A percentile compares a stretch with the other conserved stretches of the same genome.
phyloP scores from a whole-genome alignment of 108 stramenopile genomes.

The Discostella stelligeroides region DNA sequence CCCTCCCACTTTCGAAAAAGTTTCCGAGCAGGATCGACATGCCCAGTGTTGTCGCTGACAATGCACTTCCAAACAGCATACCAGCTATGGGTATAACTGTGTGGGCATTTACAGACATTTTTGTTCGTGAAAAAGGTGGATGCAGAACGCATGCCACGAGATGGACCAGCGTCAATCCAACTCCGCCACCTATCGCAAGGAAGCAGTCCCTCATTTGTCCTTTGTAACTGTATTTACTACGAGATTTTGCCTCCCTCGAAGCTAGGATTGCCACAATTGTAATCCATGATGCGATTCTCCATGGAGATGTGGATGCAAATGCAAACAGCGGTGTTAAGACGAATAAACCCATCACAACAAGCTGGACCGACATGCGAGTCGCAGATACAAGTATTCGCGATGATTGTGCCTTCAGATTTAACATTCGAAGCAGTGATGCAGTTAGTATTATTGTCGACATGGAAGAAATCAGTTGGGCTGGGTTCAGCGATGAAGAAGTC shows the following conservation, averaged over 20 bases:
- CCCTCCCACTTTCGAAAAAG: constrained; percentile 32
- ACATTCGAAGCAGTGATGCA: constrained; percentile 11
- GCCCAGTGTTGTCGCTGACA: constrained; percentile 33
- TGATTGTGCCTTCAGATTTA: constrained; percentile 22
- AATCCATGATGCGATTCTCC: constrained; percentile 20
- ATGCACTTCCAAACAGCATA: constrained; percentile 52
- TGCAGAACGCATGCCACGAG: constrained; percentile 23
- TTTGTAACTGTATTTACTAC: constrained; percentile 23
- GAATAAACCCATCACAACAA: constrained; percentile 15
- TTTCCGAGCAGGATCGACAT: constrained; percentile 32
- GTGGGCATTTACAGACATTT: constrained; percentile 21
- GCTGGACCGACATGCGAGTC: constrained; percentile 25
- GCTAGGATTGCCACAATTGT: constrained; percentile 18
- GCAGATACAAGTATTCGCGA: constrained; percentile 12
- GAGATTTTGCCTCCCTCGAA: constrained; percentile 27
- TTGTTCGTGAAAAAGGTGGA: constrained; percentile 11
- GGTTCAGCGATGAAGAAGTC: constrained; percentile 12
- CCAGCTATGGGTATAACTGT: constrained; percentile 57
- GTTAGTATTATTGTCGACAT: constrained; percentile 25
- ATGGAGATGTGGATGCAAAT: constrained; percentile 15
- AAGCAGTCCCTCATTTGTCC: constrained; percentile 25
- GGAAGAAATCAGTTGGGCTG: constrained; percentile 29
- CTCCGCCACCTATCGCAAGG: constrained; percentile 22
- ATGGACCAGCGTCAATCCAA: constrained; percentile 27
- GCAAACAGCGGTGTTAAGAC: constrained; percentile 24